phyloP scores from a whole-genome alignment of 2,329 filamentous ascomycete genomes.

The Pseudogymnoascus destructans region DNA sequence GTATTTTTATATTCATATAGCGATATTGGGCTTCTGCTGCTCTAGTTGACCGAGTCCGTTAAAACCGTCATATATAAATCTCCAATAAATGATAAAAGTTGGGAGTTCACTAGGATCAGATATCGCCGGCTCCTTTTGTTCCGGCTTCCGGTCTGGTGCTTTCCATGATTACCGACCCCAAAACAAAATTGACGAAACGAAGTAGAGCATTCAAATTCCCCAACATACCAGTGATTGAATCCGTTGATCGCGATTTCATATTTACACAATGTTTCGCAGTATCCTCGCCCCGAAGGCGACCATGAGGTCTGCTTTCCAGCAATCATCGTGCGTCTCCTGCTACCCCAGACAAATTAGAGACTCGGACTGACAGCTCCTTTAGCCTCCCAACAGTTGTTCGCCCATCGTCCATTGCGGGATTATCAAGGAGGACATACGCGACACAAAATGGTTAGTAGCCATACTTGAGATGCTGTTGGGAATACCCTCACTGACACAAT shows the following conservation, averaged over 20 bases:
- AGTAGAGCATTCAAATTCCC: not conserved
- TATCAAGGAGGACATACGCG: conserved; percentile 47
- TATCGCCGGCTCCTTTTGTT: conserved; percentile 2
- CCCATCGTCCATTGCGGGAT: conserved; percentile 36
- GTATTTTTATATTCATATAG: not conserved
- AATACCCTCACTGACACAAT: conserved; percentile 39
- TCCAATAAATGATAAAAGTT: conserved; percentile 7
- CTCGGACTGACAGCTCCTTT: conserved; percentile 19
- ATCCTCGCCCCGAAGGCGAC: conserved; percentile 47
- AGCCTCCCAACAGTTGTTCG: conserved; percentile 39
- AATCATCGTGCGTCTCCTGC: conserved; percentile 34
- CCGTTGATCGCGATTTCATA: not conserved
- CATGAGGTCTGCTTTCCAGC: conserved; percentile 42
- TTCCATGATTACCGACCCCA: conserved; percentile 7
- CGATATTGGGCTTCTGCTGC: not conserved
- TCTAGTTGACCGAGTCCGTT: not conserved
- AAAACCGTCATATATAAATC: not conserved
- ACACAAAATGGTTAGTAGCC: conserved; percentile 29
- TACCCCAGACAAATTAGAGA: not conserved
- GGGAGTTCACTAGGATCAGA: not conserved
- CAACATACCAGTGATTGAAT: not conserved
- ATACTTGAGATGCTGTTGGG: conserved; percentile 33
- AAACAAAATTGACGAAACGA: conserved; percentile 5
- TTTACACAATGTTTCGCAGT: conserved; percentile 44
- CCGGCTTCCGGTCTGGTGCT: conserved; percentile 3